phyloP scores from a whole-genome alignment of 768 basidiomycete species.

The Tricholoma terreum region DNA sequence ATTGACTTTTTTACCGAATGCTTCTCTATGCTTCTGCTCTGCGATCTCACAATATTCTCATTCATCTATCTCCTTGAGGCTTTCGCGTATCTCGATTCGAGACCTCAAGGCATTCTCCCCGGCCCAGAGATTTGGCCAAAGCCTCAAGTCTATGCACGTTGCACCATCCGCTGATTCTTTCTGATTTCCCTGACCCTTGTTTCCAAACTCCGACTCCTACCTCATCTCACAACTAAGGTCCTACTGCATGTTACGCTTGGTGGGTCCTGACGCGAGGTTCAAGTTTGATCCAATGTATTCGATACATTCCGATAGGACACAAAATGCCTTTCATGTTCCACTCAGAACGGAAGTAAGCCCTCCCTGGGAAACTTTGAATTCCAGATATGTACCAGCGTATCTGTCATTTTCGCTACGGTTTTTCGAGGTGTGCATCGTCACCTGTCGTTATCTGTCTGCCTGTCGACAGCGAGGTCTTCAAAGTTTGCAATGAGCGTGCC shows the following conservation, averaged over 20 bases:
- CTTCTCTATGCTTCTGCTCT: background rate
- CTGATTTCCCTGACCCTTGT: background rate
- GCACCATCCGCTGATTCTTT: background rate
- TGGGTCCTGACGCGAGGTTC: background rate
- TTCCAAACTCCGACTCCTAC: constrained; percentile 2
- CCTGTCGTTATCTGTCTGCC: too few relatives aligned
- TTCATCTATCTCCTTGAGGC: background rate
- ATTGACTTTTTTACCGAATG: background rate
- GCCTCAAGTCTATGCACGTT: constrained; percentile 5
- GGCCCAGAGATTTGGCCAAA: constrained; percentile 5
- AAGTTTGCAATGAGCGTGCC: background rate
- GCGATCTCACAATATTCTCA: background rate
- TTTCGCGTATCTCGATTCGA: background rate
- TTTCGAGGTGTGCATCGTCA: too few relatives aligned
- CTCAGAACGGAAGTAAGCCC: background rate
- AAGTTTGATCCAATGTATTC: background rate
- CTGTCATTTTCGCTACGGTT: too few relatives aligned
- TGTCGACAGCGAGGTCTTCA: too few relatives aligned
- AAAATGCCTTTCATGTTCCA: background rate
- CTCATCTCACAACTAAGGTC: background rate
- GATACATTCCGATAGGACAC: too few relatives aligned
- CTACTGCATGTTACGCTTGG: background rate
- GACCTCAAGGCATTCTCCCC: constrained; percentile 14
- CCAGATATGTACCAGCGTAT: background rate
- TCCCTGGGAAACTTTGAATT: background rate